phyloP scores from a whole-genome alignment of 805 yeast genomes.

The Saturnispora zaruensis region DNA sequence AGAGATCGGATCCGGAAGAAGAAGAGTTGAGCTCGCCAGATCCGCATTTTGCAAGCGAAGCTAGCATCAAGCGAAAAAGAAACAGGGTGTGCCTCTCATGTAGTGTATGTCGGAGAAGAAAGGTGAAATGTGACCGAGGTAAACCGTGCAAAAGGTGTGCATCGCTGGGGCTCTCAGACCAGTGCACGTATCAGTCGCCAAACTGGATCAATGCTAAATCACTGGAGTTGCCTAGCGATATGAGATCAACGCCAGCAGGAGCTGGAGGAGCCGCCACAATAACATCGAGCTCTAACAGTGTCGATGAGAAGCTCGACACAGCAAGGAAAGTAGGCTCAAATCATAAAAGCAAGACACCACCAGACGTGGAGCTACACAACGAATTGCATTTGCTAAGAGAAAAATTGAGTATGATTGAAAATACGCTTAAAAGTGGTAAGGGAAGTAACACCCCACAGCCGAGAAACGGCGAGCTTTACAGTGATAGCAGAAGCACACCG shows the following conservation, averaged over 20 bases:
- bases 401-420: conserved; percentile 6
- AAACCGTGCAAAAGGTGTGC: conserved; percentile 30
- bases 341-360: neutral
- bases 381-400: conserved; percentile 2
- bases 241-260: neutral
- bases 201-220: conserved; percentile 19
- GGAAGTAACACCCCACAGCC: neutral
- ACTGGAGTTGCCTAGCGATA: conserved; percentile 1
- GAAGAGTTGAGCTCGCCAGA: neutral
- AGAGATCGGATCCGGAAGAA: neutral
- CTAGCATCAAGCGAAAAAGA: conserved; percentile 22
- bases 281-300: neutral
- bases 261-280: neutral
- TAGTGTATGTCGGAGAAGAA: conserved; percentile 38
- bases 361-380: neutral
- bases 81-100: conserved; percentile 39
- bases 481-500: conserved; percentile 1
- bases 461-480: neutral
- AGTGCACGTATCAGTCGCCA: conserved; percentile 27
- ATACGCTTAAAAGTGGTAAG: neutral
- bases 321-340: neutral
- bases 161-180: conserved; percentile 24
- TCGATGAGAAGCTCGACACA: neutral
- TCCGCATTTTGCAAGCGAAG: neutral
- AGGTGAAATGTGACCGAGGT: conserved; percentile 36